These are phyloP conservation scores for Pseudonectria buxi DNA, from an alignment of 2,329 filamentous ascomycete genomes.

Conservation along the genomic window DNA sequence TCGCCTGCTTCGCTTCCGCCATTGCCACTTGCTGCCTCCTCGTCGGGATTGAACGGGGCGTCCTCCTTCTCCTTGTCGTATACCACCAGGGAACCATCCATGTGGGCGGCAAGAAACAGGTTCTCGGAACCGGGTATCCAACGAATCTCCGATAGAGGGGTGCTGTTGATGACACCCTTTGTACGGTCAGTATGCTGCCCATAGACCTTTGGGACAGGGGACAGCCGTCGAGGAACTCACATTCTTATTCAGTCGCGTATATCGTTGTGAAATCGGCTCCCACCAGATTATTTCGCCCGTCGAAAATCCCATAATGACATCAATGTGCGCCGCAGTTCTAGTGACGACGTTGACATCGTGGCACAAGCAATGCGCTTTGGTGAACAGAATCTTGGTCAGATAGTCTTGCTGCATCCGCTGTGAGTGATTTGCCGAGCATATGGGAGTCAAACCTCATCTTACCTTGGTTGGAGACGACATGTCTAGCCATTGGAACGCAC, in stretches of 20 bases:
- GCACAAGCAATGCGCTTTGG: constrained; percentile 89
- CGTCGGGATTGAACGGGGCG: constrained; percentile 67
- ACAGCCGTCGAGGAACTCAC: constrained; percentile 35
- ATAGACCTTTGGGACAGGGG: no score
- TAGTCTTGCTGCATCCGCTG: constrained; percentile 63
- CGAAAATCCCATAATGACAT: constrained; percentile 92
- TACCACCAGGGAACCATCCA: constrained; percentile 83
- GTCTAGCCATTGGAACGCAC: constrained; percentile 94
- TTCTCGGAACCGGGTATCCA: constrained; percentile 96
- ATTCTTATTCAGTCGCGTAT: constrained; percentile 94
- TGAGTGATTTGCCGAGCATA: constrained; percentile 15
- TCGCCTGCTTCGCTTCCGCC: constrained; percentile 48
- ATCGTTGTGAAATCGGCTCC: constrained; percentile 93
- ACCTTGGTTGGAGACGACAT: constrained; percentile 68
- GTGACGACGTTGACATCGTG: constrained; percentile 86
- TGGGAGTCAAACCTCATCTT: constrained; percentile 3
- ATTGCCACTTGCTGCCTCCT: constrained; percentile 53
- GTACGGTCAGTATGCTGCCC: constrained; percentile 8
- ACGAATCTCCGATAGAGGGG: constrained; percentile 76
- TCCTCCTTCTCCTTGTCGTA: constrained; percentile 98
- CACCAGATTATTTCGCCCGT: constrained; percentile 98
- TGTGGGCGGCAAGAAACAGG: constrained; percentile 83
- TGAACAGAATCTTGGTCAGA: constrained; percentile 92
- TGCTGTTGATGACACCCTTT: constrained; percentile 80
- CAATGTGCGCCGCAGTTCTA: constrained; percentile 72